These are phyloP conservation scores for Neofusicoccum sp. DNA, from an alignment of 2,329 filamentous ascomycete genomes.

Conservation along the genomic window DNA sequence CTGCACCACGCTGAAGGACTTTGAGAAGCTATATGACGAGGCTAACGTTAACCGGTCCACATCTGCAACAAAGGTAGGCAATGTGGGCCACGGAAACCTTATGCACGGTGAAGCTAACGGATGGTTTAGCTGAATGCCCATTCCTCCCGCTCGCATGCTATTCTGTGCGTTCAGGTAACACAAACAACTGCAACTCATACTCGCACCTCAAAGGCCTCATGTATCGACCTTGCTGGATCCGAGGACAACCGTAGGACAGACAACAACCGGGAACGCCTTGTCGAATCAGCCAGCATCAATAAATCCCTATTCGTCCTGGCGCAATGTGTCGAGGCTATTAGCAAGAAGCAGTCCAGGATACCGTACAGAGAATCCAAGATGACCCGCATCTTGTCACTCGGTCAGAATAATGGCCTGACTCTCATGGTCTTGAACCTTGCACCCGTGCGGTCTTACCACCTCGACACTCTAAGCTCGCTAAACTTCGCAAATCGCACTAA, in stretches of 20 bases:
- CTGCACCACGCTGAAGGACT: constrained; percentile 83
- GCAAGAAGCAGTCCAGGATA: constrained; percentile 70
- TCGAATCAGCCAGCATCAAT: constrained; percentile 97
- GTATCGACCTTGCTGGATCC: constrained; percentile 91
- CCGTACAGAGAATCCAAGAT: constrained; percentile 96
- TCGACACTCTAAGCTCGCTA: constrained; percentile 88
- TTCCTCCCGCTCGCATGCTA: constrained; percentile 85
- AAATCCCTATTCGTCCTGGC: constrained; percentile 93
- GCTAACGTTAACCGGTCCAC: constrained; percentile 89
- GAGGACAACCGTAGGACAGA: constrained; percentile 94
- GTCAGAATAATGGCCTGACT: constrained; percentile 92
- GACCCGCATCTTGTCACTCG: constrained; percentile 88
- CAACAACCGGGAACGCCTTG: constrained; percentile 84
- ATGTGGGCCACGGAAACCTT: neutral
- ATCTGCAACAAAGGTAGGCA: constrained; percentile 71
- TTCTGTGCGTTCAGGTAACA: constrained; percentile 84
- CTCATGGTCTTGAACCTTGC: constrained; percentile 96
- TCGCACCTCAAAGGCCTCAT: constrained; percentile 77
- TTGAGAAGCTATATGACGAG: constrained; percentile 85
- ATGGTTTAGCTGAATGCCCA: constrained; percentile 70
- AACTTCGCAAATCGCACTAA: constrained; percentile 95
- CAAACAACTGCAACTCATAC: constrained; percentile 68
- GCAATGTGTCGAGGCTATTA: constrained; percentile 94
- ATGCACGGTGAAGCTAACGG: neutral
- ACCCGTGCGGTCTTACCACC: constrained; percentile 85